Conservation (phyloP, 108 stramenopile genomes). For the Licmophora abbreviata region DNA sequence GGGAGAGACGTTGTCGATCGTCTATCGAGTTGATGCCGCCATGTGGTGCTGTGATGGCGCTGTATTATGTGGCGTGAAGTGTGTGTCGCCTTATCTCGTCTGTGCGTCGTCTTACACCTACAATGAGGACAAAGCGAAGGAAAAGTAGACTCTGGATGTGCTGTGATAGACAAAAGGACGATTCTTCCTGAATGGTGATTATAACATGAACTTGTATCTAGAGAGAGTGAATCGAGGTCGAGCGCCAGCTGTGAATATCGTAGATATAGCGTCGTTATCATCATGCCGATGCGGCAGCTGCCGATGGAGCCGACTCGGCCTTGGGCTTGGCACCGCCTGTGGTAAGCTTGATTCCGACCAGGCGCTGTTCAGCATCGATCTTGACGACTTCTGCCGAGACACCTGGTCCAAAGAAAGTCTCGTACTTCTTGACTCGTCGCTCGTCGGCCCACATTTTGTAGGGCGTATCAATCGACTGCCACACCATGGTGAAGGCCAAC, state of each 20-base stretch:
- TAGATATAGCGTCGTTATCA: not conserved
- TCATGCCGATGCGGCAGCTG: not conserved
- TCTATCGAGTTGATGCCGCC: too few species aligned
- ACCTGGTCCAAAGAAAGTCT: slow-evolving; percentile 90
- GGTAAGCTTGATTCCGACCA: slow-evolving; percentile 89
- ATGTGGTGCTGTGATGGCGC: too few species aligned
- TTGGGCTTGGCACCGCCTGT: slow-evolving; percentile 39
- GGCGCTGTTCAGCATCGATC: slow-evolving; percentile 84
- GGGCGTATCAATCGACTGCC: slow-evolving; percentile 89
- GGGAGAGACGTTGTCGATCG: too few species aligned
- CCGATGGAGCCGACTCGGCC: not conserved
- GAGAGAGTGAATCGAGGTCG: not conserved
- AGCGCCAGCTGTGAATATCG: not conserved
- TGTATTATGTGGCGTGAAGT: too few species aligned
- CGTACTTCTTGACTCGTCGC: slow-evolving; percentile 84
- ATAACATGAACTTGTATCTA: too few species aligned
- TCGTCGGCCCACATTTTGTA: slow-evolving; percentile 97
- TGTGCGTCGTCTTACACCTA: too few species aligned
- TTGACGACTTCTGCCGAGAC: slow-evolving; percentile 88
- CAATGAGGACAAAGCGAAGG: too few species aligned
- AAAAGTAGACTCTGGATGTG: too few species aligned
- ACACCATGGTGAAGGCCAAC: slow-evolving; percentile 89
- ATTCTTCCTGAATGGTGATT: too few species aligned
- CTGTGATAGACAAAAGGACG: too few species aligned
- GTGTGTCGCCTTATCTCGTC: too few species aligned